Evolutionary conservation across 768 basidiomycete genomes (phyloP), one percentile per base, ranked within the genome.

Genomic region (Russula sp.): DNA sequence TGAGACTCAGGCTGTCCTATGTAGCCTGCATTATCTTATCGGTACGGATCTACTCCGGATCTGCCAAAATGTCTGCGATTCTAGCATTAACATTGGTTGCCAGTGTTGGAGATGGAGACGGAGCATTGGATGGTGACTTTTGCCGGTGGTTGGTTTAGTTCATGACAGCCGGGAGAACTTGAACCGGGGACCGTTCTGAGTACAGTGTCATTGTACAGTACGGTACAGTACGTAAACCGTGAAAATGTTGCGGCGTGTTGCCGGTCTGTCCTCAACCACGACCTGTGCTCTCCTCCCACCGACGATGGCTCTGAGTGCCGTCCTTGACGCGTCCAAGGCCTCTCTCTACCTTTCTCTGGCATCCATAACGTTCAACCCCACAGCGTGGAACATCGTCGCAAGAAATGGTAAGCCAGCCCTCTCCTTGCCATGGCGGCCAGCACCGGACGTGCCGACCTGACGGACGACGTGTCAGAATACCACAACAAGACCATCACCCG

Each of bases 341-440:
- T 90, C 90, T 22, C 72, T 98, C 45, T 81, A 80, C 70, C 57
- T 89, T 18, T 84, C 84, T 0, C 65, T 94, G n/a, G 74, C 82
- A 4, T 74, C 88, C 62, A 91, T 96, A 54, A 71, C 84, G 2
- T 98, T 98, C 78, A 98, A 98, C 70, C 96, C 96, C 0, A 85
- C 86, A 1, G 94, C 88, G 62, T 99, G 96, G 96, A 99, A 99
- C 74, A 85, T 94, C 65, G 85, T 95, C 34, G 96, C 96, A 31
- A 87, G 86, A 60, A 93, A 95, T 77, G 94, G 94, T 94, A 66
- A 54, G 84, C 76, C 32, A 11, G 7, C 34, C 0, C 13, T n/a
- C 47, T 10, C 39, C 34, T 16, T 18, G 11, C 11, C 18, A 34
- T n/a, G 37, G 18, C 37, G 32, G 37, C 22, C 22, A 10, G 40